These are phyloP conservation scores for Speleostelium caveatum DNA, from an alignment of 78 protist genomes.

Conservation along the genomic window DNA sequence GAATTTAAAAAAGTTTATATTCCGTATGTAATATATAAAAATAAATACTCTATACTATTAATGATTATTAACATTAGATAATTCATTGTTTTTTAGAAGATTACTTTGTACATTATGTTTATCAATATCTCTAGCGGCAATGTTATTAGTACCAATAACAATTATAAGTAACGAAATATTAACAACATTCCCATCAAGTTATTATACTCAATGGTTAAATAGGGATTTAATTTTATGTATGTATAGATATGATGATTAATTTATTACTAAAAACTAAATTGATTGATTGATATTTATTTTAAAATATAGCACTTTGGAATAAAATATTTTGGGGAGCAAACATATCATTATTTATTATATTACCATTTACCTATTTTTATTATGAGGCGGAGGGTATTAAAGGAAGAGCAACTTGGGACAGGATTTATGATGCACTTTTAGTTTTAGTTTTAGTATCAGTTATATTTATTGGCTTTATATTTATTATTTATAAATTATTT, in stretches of 20 bases:
- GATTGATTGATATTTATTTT: not conserved
- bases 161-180: constrained; percentile 55
- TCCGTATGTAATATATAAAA: not conserved
- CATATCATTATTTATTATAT: constrained; percentile 63
- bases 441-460: constrained; percentile 23
- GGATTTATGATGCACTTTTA: constrained; percentile 41
- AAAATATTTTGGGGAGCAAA: constrained; percentile 77
- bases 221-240: constrained; percentile 64
- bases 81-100: no score
- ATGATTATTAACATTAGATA: no score
- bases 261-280: not conserved
- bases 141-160: constrained; percentile 67
- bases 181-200: constrained; percentile 63
- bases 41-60: no score
- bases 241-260: not conserved
- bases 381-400: constrained; percentile 58
- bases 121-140: constrained; percentile 68
- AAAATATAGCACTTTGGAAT: constrained; percentile 61
- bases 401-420: constrained; percentile 14
- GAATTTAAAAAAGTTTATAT: constrained; percentile 37
- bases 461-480: constrained; percentile 40
- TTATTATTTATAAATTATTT: constrained; percentile 33
- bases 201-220: constrained; percentile 69
- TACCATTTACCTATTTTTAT: constrained; percentile 68
- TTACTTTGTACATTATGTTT: constrained; percentile 73